Evolutionary conservation across 1,284 basidiomycete genomes (phyloP).

Genomic region (Trametes hirsuta): DNA sequence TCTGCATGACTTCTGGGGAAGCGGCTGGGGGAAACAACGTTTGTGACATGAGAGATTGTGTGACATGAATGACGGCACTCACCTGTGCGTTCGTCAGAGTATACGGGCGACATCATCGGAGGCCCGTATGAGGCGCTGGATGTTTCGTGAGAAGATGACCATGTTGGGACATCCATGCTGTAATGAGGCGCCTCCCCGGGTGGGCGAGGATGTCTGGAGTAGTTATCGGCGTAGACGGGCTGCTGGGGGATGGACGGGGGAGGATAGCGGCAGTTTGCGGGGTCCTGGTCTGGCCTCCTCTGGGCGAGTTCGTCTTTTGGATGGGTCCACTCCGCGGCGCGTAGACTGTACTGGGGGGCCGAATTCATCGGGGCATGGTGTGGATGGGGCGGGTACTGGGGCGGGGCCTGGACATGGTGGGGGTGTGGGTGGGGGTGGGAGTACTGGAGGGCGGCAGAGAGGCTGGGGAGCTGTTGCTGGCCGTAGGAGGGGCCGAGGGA

Average conservation of each 20-base stretch:
- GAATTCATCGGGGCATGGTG: slow-evolving; percentile 24
- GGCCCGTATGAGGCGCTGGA: slow-evolving; percentile 39
- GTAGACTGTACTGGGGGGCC: slow-evolving; percentile 42
- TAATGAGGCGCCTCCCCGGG: slow-evolving; percentile 32
- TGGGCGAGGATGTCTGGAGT: slow-evolving; percentile 26
- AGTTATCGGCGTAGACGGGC: slow-evolving; percentile 31
- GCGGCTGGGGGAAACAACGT: slow-evolving; percentile 19
- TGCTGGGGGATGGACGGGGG: slow-evolving; percentile 20
- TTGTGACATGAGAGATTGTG: slow-evolving; percentile 11
- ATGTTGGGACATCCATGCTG: slow-evolving; percentile 31
- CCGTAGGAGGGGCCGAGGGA: slow-evolving; percentile 36
- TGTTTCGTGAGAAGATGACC: slow-evolving; percentile 32
- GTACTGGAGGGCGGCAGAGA: slow-evolving; percentile 33
- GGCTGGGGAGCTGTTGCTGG: slow-evolving; percentile 46
- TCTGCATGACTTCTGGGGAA: slow-evolving; percentile 25
- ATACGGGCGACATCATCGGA: slow-evolving; percentile 43
- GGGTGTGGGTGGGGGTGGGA: slow-evolving; percentile 27
- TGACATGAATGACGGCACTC: slow-evolving; percentile 27
- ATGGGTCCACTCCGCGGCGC: slow-evolving; percentile 47
- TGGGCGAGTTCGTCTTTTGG: slow-evolving; percentile 25
- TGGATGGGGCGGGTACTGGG: slow-evolving; percentile 2
- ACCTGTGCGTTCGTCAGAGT: slow-evolving; percentile 51
- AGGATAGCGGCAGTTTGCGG: slow-evolving; percentile 28
- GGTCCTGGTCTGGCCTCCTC: slow-evolving; percentile 25
- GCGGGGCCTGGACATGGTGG: slow-evolving; percentile 22